Percentiles rank a stretch among this genome's conserved stretches.
Evolutionary conservation across 192 early-diverging fungal genomes (phyloP).

Genomic region (Gaertneriomyces semiglobifer): DNA sequence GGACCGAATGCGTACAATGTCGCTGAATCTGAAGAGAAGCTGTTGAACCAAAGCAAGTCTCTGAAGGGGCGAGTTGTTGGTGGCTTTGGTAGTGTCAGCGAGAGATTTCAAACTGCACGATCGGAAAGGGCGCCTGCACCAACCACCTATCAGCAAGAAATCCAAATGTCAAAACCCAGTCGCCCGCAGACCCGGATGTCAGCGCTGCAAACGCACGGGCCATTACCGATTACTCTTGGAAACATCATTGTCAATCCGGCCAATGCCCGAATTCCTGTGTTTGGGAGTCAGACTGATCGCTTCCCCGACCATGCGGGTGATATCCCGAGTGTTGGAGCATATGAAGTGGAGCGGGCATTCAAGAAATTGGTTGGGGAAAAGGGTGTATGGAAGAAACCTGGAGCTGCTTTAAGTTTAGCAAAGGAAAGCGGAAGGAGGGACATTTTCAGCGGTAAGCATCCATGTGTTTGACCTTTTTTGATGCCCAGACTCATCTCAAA

Average conservation of each 20-base stretch:
- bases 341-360: slow-evolving; percentile 46
- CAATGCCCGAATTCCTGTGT: slow-evolving; percentile 45
- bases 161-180: slow-evolving; percentile 38
- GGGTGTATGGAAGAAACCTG: not conserved
- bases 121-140: slow-evolving; percentile 3
- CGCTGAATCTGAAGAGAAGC: no score
- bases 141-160: slow-evolving; percentile 15
- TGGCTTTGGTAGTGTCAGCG: slow-evolving; percentile 42
- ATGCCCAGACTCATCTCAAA: not conserved
- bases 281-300: slow-evolving; percentile 53
- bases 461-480: not conserved
- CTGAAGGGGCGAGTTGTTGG: not conserved
- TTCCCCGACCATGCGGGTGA: slow-evolving; percentile 38
- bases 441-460: not conserved
- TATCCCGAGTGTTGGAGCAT: slow-evolving; percentile 53
- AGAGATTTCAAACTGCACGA: slow-evolving; percentile 34
- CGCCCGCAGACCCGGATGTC: slow-evolving; percentile 28
- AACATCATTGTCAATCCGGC: slow-evolving; percentile 31
- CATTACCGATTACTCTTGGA: slow-evolving; percentile 27
- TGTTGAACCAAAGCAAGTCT: no score
- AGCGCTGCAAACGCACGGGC: slow-evolving; percentile 27
- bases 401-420: not conserved
- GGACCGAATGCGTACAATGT: no score
- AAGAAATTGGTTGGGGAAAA: slow-evolving; percentile 21
- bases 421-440: no score